phyloP scores from a whole-genome alignment of 208 protist species.

The Acanthamoeba culbertsoni region DNA sequence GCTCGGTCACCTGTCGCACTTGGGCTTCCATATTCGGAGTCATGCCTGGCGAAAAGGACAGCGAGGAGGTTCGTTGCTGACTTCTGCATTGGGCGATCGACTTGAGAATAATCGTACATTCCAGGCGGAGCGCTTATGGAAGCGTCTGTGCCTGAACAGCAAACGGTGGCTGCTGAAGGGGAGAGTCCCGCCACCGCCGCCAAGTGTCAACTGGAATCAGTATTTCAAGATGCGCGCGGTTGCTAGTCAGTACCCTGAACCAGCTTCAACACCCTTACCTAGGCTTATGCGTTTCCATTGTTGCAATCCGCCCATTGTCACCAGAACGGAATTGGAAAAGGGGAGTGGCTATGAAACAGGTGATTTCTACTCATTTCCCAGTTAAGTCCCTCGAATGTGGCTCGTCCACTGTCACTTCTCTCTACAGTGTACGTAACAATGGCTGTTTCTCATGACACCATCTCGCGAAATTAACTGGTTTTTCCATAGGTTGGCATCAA shows the following conservation, averaged over 20 bases:
- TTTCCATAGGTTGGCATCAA: background rate
- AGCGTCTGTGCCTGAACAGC: background rate
- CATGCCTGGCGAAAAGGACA: background rate
- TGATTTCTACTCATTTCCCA: too few species aligned
- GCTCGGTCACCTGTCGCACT: background rate
- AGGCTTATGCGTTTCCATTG: background rate
- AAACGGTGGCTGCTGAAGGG: background rate
- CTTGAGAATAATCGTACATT: background rate
- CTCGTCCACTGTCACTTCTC: too few species aligned
- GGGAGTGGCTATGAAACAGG: too few species aligned
- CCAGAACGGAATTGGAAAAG: too few species aligned
- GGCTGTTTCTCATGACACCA: background rate
- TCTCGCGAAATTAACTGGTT: too few species aligned
- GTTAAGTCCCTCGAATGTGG: too few species aligned
- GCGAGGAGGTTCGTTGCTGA: background rate
- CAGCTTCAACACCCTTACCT: background rate
- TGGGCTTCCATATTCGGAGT: background rate
- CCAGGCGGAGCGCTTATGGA: background rate
- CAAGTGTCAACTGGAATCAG: background rate
- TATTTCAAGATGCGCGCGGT: background rate
- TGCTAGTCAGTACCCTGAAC: background rate
- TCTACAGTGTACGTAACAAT: background rate
- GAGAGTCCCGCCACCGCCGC: background rate
- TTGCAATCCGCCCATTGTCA: background rate
- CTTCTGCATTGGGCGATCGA: background rate